phyloP scores from a whole-genome alignment of 805 yeast species.

The Cyberlindnera bimundalis region DNA sequence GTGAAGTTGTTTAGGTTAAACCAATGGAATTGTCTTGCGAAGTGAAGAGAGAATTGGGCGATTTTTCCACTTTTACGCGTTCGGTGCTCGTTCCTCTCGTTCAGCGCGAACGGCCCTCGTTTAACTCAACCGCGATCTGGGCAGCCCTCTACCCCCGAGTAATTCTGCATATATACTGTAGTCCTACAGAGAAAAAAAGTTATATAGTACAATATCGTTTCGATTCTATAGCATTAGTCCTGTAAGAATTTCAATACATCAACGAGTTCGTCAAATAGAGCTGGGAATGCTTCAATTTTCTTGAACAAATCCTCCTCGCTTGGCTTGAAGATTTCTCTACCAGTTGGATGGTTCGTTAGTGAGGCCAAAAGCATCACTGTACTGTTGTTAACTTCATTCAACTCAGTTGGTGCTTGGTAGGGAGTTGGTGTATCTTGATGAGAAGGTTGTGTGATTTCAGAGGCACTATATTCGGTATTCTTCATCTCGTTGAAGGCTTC shows the following conservation, averaged over 20 bases:
- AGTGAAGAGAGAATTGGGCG: constrained; percentile 8
- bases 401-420: constrained; percentile 30
- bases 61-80: constrained; percentile 7
- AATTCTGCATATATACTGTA: too few relatives aligned
- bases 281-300: constrained; percentile 34
- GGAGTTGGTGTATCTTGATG: constrained; percentile 16
- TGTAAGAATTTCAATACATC: constrained; percentile 25
- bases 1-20: too few relatives aligned
- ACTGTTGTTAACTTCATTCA: constrained; percentile 40
- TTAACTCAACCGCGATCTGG: too few relatives aligned
- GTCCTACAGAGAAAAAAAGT: too few relatives aligned
- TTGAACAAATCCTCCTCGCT: constrained; percentile 31
- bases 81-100: constrained; percentile 1
- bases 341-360: constrained; percentile 31
- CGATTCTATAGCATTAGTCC: too few relatives aligned
- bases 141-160: too few relatives aligned
- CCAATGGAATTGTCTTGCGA: too few relatives aligned
- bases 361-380: constrained; percentile 36
- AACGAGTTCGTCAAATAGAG: constrained; percentile 26
- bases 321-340: constrained; percentile 33
- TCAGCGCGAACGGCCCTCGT: too few relatives aligned
- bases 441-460: constrained; percentile 6
- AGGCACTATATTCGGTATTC: background rate
- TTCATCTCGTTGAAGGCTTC: constrained; percentile 32
- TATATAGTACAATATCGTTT: too few relatives aligned